Evolutionary conservation across 768 basidiomycete species (phyloP).

Genomic region (Suillus decipiens): DNA sequence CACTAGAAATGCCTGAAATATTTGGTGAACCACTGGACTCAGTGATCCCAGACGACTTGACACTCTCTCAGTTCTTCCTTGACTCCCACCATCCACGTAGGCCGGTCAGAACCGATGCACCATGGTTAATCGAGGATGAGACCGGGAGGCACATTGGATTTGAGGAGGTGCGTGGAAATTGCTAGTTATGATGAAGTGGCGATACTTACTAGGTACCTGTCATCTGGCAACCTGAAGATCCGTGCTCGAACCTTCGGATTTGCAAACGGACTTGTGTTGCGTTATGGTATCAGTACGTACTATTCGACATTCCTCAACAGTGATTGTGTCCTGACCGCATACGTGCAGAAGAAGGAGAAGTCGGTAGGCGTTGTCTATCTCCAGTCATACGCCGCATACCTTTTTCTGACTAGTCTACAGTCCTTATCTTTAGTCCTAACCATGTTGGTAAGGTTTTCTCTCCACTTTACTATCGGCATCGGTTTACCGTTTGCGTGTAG

Average conservation of each 20-base stretch:
- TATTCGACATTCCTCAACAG: neutral
- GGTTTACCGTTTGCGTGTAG: slow-evolving; percentile 32
- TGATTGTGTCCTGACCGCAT: slow-evolving; percentile 3
- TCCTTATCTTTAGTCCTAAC: slow-evolving; percentile 66
- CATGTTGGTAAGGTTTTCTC: slow-evolving; percentile 47
- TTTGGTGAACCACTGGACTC: slow-evolving; percentile 32
- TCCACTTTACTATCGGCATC: neutral
- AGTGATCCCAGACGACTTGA: slow-evolving; percentile 60
- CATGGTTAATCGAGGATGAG: slow-evolving; percentile 64
- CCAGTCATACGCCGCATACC: neutral
- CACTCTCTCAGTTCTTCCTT: slow-evolving; percentile 68
- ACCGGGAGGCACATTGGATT: slow-evolving; percentile 46
- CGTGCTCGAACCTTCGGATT: slow-evolving; percentile 48
- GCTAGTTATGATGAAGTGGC: neutral
- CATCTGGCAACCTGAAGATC: slow-evolving; percentile 29
- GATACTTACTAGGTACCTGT: neutral
- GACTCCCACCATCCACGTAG: slow-evolving; percentile 42
- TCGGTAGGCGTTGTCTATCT: slow-evolving; percentile 41
- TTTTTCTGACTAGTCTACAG: slow-evolving; percentile 32
- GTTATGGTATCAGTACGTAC: slow-evolving; percentile 49
- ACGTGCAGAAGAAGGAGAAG: slow-evolving; percentile 47
- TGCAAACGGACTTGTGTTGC: slow-evolving; percentile 53
- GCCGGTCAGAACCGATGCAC: slow-evolving; percentile 46
- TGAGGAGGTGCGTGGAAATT: slow-evolving; percentile 46
- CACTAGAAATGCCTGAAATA: slow-evolving; percentile 29